Base-by-base conservation (phyloP, 1,139 yeast genomes). In the Citeromyces hawaiiensis region DNA sequence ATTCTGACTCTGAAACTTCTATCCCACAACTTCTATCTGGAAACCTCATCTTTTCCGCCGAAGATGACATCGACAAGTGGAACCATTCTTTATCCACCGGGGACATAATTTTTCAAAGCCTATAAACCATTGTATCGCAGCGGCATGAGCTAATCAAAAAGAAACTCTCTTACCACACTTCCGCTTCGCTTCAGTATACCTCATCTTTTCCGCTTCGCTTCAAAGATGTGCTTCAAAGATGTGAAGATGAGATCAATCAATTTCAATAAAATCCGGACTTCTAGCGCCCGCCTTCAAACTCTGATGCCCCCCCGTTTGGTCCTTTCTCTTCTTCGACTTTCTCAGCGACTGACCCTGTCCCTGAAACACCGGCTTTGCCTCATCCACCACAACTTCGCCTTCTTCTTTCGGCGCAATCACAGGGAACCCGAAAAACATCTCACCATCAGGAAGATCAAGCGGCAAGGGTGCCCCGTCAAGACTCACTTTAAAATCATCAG, bases 401-500 rank as follows among this genome's bases (percentile, higher is more conserved):
- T 65, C 73, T 11, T 66, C 69, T 15, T 68, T 69, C 8, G 87
- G 81, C n/a, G 87, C 78, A 3, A 76, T 72, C 4, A 83, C 74
- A 0, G 97, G 96, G 56, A 80, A 91, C 1, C 99, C 99, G 57
- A 93, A 88, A 55, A 91, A 91, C 15, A 91, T 65, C 55, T 86
- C 93, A 25, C 94, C 95, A 33, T 70, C 80, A 0, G 96, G 94
- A 36, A 91, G 63, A 13, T 66, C 61, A 41, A 91, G 62, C 11
- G 93, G 83, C 1, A 76, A 82, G 1, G 94, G 83, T 17, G 15
- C 21, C 13, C 36, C 36, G 18, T 34, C 23, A 9, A 34, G 23
- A 34, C 7, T 4, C 23, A 34, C 21, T n/a, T 23, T 34, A 19
- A 30, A 16, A 31, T 34, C 38, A 19, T 50, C 45, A 21, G 19